Evolutionary conservation across 208 protist genomes (phyloP), one percentile per base, ranked within the genome.

Genomic region (Phytomonas sp.): DNA sequence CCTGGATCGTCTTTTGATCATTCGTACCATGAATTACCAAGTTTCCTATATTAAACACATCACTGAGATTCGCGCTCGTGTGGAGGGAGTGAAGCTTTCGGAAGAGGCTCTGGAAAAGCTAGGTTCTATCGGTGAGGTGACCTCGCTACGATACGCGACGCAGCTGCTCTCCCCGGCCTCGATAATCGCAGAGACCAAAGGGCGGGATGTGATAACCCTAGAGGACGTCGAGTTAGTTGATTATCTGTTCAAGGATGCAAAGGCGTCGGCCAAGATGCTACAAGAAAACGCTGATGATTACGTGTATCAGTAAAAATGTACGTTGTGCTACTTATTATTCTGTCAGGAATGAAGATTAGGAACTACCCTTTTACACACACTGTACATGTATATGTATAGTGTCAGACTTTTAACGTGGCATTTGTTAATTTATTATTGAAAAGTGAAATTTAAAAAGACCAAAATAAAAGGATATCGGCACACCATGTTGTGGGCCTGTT

Each of bases 1-100:
- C 56, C 89, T 99, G 7, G 99, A 99, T 78, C 97, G 99, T 64
- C 80, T 99, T 6, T 84, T 99, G 70, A 99, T 99, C 76, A 97
- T 99, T 64, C 88, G 93, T 37, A 99, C 99, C 23, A 77, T 92
- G 29, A 96, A 98, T 59, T 99, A 99, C 84, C 84, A 72, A 15
- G 70, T 88, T 63, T 83, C 98, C 4, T 98, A 99, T 73, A 98
- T 99, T 60, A 85, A 90, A 28, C 81, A 96, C 30, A 99, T 99
- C 84, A 84, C 99, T 17, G 82, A 90, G 51, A 98, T 99, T 66
- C 88, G 97, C 66, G 94, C 96, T 4, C 82, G 95, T 40, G 96
- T 98, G 20, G 98, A 99, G 81, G 92, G 92, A 30, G 91, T 99
- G 60, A 78, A 89, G 66, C 84, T 99, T n/a, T 82, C 90, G 0